Evolutionary conservation across 2,329 filamentous ascomycete species (phyloP), one percentile per base, ranked within the genome.

Genomic region (Fusarium concolor): DNA sequence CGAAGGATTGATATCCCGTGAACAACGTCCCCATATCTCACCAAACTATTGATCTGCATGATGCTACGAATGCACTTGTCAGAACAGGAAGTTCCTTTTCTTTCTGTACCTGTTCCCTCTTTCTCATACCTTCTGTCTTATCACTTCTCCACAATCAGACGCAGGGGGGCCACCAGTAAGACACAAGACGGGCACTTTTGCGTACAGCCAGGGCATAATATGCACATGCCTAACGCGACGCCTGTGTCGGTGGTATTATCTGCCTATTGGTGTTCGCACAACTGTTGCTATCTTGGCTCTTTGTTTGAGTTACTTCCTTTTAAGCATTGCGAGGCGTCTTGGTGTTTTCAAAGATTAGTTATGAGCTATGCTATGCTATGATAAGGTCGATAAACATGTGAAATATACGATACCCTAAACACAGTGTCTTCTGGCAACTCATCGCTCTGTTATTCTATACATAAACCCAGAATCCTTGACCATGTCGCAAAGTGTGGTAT

Each of bases 241-340:
- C 49, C 37, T 24, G 17, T 49, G 37, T 45, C 20, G 47, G 42
- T 49, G 15, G 12, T 22, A 26, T 28, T 29, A 37, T 20, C n/a
- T 29, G n/a, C 24, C 29, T 22, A 26, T 51, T 51, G 55, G 47
- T 10, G 28, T 15, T 18, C 33, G 10, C 26, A 29, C n/a, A 18
- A 43, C 12, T 20, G n/a, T 43, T 38, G 11, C 37, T 51, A 20
- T 9, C 44, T 37, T 41, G 17, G 14, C 14, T 43, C 14, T 29
- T 33, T 29, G 20, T 29, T 31, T 17, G 46, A 15, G 18, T 26
- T 28, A 18, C 28, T 45, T 17, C 29, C 18, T 29, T 35, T 33
- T 46, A 24, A 37, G 62, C 69, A 71, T 71, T 43, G 68, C 56
- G 50, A 53, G 69, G 69, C 47, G 68, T 68, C 60, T 60, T 50